Conservation (phyloP, 345 rosid species). For the Ceriops decandra region DNA sequence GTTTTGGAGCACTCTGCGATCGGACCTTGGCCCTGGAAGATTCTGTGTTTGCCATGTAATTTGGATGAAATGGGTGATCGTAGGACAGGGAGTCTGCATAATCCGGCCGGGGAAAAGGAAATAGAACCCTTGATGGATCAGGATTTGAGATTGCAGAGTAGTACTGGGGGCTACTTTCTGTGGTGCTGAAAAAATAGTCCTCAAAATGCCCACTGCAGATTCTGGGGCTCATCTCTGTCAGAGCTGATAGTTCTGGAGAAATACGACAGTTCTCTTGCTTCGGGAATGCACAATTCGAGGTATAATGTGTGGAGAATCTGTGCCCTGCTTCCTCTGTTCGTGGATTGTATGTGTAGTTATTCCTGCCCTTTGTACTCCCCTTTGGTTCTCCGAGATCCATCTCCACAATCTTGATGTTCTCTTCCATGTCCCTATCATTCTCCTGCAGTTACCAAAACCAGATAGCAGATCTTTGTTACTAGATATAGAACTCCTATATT, state of each 20-base stretch:
- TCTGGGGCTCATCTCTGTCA: slow-evolving; percentile 71
- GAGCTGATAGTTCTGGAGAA: slow-evolving; percentile 63
- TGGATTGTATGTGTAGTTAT: slow-evolving; percentile 37
- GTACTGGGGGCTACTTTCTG: slow-evolving; percentile 71
- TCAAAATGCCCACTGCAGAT: slow-evolving; percentile 72
- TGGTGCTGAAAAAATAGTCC: slow-evolving; percentile 56
- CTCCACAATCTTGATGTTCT: slow-evolving; percentile 78
- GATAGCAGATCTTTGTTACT: too few relatives aligned
- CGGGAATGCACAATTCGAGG: slow-evolving; percentile 1
- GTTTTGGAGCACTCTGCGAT: slow-evolving; percentile 26
- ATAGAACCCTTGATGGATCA: slow-evolving; percentile 46
- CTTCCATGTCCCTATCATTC: slow-evolving; percentile 48
- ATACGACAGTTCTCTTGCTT: slow-evolving; percentile 34
- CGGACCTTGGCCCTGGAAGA: slow-evolving; percentile 22
- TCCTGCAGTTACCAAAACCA: slow-evolving; percentile 35
- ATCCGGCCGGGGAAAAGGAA: slow-evolving; percentile 34
- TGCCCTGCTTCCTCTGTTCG: slow-evolving; percentile 33
- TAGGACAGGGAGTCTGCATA: slow-evolving; percentile 42
- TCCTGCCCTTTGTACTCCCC: slow-evolving; percentile 38
- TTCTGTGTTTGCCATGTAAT: slow-evolving; percentile 26
- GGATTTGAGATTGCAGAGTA: slow-evolving; percentile 56
- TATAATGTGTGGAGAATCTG: slow-evolving; percentile 31
- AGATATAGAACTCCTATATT: too few relatives aligned
- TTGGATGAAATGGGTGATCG: slow-evolving; percentile 25
- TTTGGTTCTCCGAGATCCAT: slow-evolving; percentile 56